Conservation (phyloP, 768 basidiomycete genomes). For the Lactarius hatsudake region DNA sequence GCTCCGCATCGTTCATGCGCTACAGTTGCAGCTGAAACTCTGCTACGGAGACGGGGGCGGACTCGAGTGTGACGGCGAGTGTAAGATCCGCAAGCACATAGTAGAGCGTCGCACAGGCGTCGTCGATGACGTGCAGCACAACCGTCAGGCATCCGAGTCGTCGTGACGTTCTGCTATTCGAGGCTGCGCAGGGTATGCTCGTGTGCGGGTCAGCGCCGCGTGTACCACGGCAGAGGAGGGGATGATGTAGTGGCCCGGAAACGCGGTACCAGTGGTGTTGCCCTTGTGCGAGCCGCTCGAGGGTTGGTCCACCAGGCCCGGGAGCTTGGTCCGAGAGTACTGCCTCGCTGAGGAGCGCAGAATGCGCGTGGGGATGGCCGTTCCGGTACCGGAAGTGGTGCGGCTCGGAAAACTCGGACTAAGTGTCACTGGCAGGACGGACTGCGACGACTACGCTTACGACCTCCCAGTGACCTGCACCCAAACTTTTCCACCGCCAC, state of each 20-base stretch:
- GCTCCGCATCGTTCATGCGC: constrained; percentile 5
- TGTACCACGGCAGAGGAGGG: no score
- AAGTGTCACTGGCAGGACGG: background rate
- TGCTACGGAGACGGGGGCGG: no score
- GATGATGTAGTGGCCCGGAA: background rate
- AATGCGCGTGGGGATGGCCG: background rate
- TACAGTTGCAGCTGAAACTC: constrained; percentile 9
- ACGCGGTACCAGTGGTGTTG: constrained; percentile 2
- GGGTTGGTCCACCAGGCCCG: constrained; percentile 2
- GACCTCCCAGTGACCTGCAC: background rate
- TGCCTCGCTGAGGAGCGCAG: background rate
- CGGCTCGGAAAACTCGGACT: constrained; percentile 6
- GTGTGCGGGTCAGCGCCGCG: background rate
- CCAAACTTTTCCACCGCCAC: background rate
- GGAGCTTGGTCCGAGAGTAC: background rate
- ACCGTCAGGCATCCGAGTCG: constrained; percentile 18
- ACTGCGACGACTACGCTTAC: constrained; percentile 8
- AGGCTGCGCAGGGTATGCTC: constrained; percentile 1
- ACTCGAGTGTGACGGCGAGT: constrained; percentile 6
- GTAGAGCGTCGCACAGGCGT: constrained; percentile 8
- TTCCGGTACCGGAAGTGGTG: background rate
- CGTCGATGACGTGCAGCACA: constrained; percentile 7
- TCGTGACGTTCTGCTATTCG: constrained; percentile 8
- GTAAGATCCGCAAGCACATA: background rate
- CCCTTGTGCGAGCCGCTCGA: constrained; percentile 7